Evolutionary conservation across 257 asterid species (phyloP).

Genomic region (Petunia secreta): DNA sequence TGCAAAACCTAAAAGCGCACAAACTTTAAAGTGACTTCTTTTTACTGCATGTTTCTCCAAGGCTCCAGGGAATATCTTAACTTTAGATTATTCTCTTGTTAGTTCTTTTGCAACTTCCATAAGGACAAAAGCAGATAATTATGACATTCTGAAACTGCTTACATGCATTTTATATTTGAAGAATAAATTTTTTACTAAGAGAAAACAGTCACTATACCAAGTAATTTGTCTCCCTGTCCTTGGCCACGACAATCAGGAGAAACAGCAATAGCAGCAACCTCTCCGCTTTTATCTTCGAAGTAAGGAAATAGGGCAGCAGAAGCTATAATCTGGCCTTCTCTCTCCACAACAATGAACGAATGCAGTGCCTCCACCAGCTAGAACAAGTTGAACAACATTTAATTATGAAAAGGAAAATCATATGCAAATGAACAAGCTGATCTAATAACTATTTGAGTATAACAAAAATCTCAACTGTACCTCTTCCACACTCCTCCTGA

Average conservation of each 20-base stretch:
- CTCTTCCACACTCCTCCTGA: slow-evolving; percentile 87
- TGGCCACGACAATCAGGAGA: slow-evolving; percentile 98
- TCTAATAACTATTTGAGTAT: slow-evolving; percentile 12
- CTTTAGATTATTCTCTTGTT: neutral
- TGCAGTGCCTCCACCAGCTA: slow-evolving; percentile 70
- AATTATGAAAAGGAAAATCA: slow-evolving; percentile 6
- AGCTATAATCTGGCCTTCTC: slow-evolving; percentile 95
- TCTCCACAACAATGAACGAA: slow-evolving; percentile 73
- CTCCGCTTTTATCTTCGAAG: slow-evolving; percentile 82
- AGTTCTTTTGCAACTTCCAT: neutral
- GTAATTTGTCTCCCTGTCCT: slow-evolving; percentile 98
- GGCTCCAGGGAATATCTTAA: neutral
- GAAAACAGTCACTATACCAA: slow-evolving; percentile 55
- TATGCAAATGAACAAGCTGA: neutral
- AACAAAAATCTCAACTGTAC: slow-evolving; percentile 33
- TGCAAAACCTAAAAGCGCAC: neutral
- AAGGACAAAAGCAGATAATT: neutral
- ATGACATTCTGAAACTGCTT: slow-evolving; percentile 15
- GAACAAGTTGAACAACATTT: slow-evolving; percentile 15
- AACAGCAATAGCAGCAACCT: slow-evolving; percentile 97
- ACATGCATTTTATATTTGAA: neutral
- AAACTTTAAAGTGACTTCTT: neutral
- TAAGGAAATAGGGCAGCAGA: slow-evolving; percentile 87
- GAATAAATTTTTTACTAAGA: neutral
- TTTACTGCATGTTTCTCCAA: neutral